A percentile compares a stretch with the other conserved stretches of the same genome.
These are phyloP conservation scores for Candida maltosa DNA, from an alignment of 805 yeast species.

Conservation along the genomic window DNA sequence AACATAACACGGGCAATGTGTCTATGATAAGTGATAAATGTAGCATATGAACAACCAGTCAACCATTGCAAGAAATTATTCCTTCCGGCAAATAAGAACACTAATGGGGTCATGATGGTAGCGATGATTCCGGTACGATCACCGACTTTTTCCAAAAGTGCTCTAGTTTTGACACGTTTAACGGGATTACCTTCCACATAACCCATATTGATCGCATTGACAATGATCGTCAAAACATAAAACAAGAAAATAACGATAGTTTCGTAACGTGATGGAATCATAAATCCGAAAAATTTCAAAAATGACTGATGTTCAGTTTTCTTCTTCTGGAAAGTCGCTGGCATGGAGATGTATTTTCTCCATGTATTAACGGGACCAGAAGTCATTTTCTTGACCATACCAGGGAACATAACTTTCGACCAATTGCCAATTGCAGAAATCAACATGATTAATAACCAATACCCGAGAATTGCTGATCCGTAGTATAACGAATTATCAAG, in stretches of 20 bases:
- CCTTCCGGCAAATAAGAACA: slow-evolving; percentile 58
- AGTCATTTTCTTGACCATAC: slow-evolving; percentile 21
- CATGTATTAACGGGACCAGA: slow-evolving; percentile 21
- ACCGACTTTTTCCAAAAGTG: slow-evolving; percentile 33
- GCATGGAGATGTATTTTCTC: slow-evolving; percentile 24
- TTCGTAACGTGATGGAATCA: slow-evolving; percentile 37
- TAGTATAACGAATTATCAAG: slow-evolving; percentile 26
- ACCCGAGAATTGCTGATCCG: slow-evolving; percentile 41
- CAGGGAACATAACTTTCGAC: slow-evolving; percentile 37
- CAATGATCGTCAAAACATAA: slow-evolving; percentile 15
- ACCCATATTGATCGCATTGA: slow-evolving; percentile 8
- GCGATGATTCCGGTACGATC: slow-evolving; percentile 53
- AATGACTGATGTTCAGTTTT: slow-evolving; percentile 13
- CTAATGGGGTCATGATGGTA: slow-evolving; percentile 46
- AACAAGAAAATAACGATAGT: slow-evolving; percentile 21
- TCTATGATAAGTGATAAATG: slow-evolving; percentile 43
- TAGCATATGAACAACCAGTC: slow-evolving; percentile 52
- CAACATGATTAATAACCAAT: slow-evolving; percentile 45
- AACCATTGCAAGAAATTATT: slow-evolving; percentile 59
- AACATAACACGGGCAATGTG: slow-evolving; percentile 39
- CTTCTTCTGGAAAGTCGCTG: slow-evolving; percentile 37
- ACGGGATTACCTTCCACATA: slow-evolving; percentile 21
- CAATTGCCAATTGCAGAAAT: slow-evolving; percentile 41
- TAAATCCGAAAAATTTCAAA: slow-evolving; percentile 6
- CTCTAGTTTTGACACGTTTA: slow-evolving; percentile 13